phyloP scores from a whole-genome alignment of 225 moss, liverwort and hornwort species.

The Neckera pumila region DNA sequence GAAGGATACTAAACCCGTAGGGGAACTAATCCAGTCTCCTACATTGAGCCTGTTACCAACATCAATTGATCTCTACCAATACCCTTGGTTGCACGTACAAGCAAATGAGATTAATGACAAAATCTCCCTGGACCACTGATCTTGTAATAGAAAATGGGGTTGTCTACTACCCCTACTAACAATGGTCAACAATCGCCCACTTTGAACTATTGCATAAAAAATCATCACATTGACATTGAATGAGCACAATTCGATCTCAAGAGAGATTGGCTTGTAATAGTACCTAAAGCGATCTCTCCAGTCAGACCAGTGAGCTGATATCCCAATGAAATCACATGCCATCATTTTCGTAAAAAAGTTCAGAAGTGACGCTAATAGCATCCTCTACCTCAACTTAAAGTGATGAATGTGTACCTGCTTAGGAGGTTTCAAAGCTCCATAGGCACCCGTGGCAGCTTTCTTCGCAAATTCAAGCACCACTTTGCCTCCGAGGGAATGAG shows the following conservation, averaged over 20 bases:
- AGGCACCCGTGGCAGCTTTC: conserved; percentile 49
- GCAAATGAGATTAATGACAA: no score
- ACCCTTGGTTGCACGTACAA: background rate
- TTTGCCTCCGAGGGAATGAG: conserved; percentile 97
- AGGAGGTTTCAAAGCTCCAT: conserved; percentile 50
- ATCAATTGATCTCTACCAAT: background rate
- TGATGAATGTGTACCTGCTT: conserved; percentile 49
- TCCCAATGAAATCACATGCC: background rate
- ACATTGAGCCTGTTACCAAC: background rate
- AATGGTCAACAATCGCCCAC: background rate
- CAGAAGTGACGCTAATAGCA: background rate
- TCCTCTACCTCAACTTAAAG: background rate
- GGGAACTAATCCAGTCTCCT: background rate
- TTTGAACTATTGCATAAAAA: background rate
- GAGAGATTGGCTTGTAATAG: background rate
- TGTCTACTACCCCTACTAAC: background rate
- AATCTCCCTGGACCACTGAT: background rate
- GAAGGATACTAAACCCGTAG: background rate
- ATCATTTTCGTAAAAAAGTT: background rate
- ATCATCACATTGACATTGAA: background rate
- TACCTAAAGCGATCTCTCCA: background rate
- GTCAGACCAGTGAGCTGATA: background rate
- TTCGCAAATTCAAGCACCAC: conserved; percentile 65
- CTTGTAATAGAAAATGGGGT: background rate
- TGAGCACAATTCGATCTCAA: background rate